These are phyloP conservation scores for Handroanthus guayacan DNA, from an alignment of 257 asterid genomes.

Conservation along the genomic window DNA sequence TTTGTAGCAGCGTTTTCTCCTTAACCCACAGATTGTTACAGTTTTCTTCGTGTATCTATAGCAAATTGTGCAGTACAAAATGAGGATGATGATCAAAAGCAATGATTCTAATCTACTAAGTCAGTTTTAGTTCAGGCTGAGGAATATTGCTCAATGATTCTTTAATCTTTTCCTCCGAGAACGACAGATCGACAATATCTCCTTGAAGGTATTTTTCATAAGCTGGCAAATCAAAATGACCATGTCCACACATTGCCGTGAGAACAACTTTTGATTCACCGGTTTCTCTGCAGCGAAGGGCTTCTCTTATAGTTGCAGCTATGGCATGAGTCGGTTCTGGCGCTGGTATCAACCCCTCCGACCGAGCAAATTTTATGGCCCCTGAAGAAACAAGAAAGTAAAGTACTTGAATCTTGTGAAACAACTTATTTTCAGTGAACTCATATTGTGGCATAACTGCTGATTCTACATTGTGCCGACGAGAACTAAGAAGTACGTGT, in stretches of 20 bases:
- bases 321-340: constrained; percentile 95
- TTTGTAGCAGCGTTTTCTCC: no score
- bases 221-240: constrained; percentile 92
- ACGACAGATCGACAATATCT: constrained; percentile 68
- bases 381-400: constrained; percentile 48
- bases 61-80: background rate
- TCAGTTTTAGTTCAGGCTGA: constrained; percentile 29
- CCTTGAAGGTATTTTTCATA: constrained; percentile 89
- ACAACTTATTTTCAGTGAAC: background rate
- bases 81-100: background rate
- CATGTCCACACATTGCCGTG: constrained; percentile 97
- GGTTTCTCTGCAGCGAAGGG: constrained; percentile 74
- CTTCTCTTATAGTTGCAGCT: constrained; percentile 92
- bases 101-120: background rate
- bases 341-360: constrained; percentile 92
- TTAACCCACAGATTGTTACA: no score
- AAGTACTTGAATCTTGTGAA: background rate
- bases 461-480: background rate
- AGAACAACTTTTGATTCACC: constrained; percentile 93
- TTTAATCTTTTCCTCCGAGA: constrained; percentile 60
- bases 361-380: constrained; percentile 86
- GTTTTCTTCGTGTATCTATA: no score
- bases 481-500: background rate
- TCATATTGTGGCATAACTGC: no score
- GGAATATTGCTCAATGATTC: constrained; percentile 78